Evolutionary conservation across 2,329 filamentous ascomycete genomes (phyloP).

Genomic region (Claviceps sp.): DNA sequence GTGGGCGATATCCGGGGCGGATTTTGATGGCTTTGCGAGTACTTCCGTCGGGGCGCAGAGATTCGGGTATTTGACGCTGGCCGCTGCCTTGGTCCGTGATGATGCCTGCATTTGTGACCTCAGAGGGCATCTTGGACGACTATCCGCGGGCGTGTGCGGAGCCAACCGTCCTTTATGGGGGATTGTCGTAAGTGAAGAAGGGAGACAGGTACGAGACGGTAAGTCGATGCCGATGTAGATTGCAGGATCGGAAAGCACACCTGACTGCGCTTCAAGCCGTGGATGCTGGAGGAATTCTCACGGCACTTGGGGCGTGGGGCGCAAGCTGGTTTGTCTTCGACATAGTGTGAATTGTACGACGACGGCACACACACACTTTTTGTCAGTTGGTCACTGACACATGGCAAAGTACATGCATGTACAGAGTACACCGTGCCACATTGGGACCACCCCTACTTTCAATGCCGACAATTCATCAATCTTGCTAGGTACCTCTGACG

Average conservation of each 20-base stretch:
- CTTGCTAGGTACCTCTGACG: no score
- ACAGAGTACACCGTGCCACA: background rate
- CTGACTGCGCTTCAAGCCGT: background rate
- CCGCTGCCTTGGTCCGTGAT: conserved; percentile 64
- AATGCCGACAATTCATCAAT: background rate
- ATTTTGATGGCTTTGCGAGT: conserved; percentile 92
- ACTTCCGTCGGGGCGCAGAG: conserved; percentile 72
- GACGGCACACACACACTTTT: no score
- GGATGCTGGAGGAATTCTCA: background rate
- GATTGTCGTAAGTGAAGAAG: no score
- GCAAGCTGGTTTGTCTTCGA: background rate
- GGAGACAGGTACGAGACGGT: background rate
- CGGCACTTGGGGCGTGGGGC: background rate
- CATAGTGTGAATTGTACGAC: no score
- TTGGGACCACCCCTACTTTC: background rate
- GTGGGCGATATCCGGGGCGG: conserved; percentile 81
- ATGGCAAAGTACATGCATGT: no score
- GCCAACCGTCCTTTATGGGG: background rate
- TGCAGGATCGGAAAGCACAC: background rate
- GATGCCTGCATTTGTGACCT: conserved; percentile 54
- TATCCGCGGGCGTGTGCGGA: background rate
- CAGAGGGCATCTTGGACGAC: conserved; percentile 29
- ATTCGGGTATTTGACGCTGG: conserved; percentile 80
- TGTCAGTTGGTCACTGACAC: no score
- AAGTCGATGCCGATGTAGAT: background rate